Evolutionary conservation across 2,329 filamentous ascomycete genomes (phyloP), one percentile per base, ranked within the genome.

Genomic region (Fusarium sacchari): DNA sequence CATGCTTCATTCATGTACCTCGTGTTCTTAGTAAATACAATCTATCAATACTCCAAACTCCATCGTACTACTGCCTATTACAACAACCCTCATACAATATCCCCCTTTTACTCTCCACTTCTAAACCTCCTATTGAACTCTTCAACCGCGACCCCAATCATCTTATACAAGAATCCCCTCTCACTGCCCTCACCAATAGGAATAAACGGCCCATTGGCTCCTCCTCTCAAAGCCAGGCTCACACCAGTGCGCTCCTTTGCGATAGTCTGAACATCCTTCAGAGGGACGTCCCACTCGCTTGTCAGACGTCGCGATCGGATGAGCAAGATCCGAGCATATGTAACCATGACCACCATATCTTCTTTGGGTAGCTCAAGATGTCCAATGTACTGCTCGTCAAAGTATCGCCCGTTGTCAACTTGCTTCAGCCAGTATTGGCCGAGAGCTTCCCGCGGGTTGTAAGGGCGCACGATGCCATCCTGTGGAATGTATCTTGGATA

Each of bases 341-440:
- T 98, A 69, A 99, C 88, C 90, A 98, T 94, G 53, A 95, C 92
- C 64, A 96, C 91, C 86, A 95, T 93, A 80, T 97, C 95, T 81
- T 96, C 94, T 69, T 92, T 91, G 17, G 94, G 93, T 32, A 99
- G 89, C 83, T 99, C 96, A 9, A 99, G 87, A 80, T 99, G 97
- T 9, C 95, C 97, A 81, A 99, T 96, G 84, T 99, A 99, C 80
- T 94, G 90, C 83, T 99, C 96, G 83, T 97, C 93, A 88, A 99
- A 99, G 86, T 96, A 98, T 82, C 95, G 96, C 70, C 96, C 96
- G 74, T 98, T 96, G 83, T 99, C 96, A 17, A 97, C 91, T 67
- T 97, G 97, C 87, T 99, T 99, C 73, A 99, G 91, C 97, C 96
- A 99, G 86, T 94, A 98, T 82, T 99, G 96, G 2, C 96, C 96